Evolutionary conservation across 1,284 basidiomycete species (phyloP).

Genomic region (Cryptococcus floricola): DNA sequence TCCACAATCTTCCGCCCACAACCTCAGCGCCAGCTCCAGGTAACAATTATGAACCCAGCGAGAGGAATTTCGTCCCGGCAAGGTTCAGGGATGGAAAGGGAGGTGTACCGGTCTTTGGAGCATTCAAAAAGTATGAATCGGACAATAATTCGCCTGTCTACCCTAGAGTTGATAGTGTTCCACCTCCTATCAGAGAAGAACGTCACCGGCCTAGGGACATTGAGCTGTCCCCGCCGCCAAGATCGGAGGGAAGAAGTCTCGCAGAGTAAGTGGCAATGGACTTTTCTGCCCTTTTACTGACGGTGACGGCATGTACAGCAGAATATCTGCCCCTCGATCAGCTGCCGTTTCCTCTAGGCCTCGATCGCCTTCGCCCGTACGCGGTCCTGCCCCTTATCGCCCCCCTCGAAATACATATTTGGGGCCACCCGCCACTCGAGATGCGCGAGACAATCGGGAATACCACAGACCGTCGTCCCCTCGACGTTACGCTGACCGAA

Average conservation of each 20-base stretch:
- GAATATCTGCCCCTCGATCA: not conserved
- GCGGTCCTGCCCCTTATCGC: not conserved
- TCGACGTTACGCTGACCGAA: constrained; percentile 7
- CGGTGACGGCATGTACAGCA: not conserved
- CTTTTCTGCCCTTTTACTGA: not conserved
- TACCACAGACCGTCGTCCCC: constrained; percentile 2
- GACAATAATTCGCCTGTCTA: not conserved
- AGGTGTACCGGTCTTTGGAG: not conserved
- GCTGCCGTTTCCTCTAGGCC: not conserved
- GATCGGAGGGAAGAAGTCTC: not conserved
- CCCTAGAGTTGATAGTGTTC: too few relatives aligned
- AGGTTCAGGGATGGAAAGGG: not conserved
- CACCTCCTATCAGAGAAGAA: too few relatives aligned
- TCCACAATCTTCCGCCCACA: not conserved
- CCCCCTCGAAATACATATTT: too few relatives aligned
- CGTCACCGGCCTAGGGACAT: not conserved
- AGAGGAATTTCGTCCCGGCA: not conserved
- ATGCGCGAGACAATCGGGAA: not conserved
- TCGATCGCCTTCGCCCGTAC: constrained; percentile 8
- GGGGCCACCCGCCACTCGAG: too few relatives aligned
- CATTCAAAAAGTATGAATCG: not conserved
- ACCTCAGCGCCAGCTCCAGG: not conserved
- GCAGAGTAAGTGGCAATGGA: constrained; percentile 3
- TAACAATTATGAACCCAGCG: not conserved
- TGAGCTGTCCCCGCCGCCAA: not conserved